Conservation (phyloP, 495 filamentous ascomycete species). For the Xylaria sp. region DNA sequence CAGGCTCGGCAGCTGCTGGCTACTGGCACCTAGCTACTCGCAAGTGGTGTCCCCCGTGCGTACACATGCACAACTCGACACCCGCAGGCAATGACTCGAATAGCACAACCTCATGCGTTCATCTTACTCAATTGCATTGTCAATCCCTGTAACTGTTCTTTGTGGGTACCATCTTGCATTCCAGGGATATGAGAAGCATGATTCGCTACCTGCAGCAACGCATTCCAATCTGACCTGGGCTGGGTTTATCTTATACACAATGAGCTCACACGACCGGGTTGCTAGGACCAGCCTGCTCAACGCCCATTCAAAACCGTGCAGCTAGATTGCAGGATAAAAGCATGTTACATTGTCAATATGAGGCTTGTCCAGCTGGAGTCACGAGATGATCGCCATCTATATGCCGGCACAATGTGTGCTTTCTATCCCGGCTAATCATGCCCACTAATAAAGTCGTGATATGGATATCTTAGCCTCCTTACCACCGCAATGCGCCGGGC, state of each 20-base stretch:
- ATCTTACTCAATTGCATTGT: background rate
- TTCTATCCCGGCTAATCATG: slow-evolving; percentile 39
- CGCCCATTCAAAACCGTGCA: background rate
- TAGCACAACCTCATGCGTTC: background rate
- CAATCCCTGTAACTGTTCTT: background rate
- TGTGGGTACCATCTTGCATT: background rate
- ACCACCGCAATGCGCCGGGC: slow-evolving; percentile 30
- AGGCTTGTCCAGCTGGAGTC: slow-evolving; percentile 8
- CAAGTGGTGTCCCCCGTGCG: background rate
- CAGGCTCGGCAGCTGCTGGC: background rate
- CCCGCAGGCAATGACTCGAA: background rate
- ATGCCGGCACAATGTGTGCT: slow-evolving; percentile 32
- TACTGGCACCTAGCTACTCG: no score
- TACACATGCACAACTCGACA: background rate
- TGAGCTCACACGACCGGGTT: slow-evolving; percentile 6
- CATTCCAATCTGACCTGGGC: background rate
- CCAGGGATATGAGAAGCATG: background rate
- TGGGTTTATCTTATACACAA: background rate
- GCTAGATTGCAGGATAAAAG: slow-evolving; percentile 19
- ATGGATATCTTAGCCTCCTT: slow-evolving; percentile 25
- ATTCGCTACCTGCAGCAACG: background rate
- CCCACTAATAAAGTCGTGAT: slow-evolving; percentile 33
- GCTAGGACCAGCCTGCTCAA: background rate
- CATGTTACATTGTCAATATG: slow-evolving; percentile 17
- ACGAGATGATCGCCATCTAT: slow-evolving; percentile 26